phyloP scores from a whole-genome alignment of 2,329 filamentous ascomycete genomes.

The Chrysoporthe puriensis region DNA sequence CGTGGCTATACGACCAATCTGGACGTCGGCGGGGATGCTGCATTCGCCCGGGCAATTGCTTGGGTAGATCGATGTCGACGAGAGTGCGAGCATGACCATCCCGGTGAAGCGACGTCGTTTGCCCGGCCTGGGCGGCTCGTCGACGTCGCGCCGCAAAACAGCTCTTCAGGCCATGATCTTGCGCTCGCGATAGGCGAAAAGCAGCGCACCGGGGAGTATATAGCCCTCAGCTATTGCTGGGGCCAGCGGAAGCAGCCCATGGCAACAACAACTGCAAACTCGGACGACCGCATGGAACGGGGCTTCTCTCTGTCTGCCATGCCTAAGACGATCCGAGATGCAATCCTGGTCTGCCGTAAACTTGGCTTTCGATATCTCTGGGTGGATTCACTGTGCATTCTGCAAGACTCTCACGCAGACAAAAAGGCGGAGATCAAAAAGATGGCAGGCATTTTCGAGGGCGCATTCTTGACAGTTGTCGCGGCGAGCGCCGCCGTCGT shows the following conservation, averaged over 20 bases:
- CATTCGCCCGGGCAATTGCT: background rate
- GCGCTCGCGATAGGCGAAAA: background rate
- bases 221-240: slow-evolving; percentile 2
- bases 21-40: background rate
- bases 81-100: background rate
- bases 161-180: background rate
- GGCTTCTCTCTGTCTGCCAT: background rate
- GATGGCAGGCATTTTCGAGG: slow-evolving; percentile 7
- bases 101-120: background rate
- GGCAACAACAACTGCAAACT: background rate
- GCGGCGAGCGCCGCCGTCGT: background rate
- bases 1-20: background rate
- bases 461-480: background rate
- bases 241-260: background rate
- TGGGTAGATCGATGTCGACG: background rate
- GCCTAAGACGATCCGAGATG: background rate
- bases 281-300: background rate
- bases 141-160: background rate
- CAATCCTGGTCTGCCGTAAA: background rate
- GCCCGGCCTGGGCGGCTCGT: background rate
- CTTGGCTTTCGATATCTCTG: slow-evolving; percentile 9
- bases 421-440: slow-evolving; percentile 10
- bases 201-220: background rate
- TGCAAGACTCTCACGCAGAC: slow-evolving; percentile 18
- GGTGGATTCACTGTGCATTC: slow-evolving; percentile 23